These are phyloP conservation scores for Orbilia blumenaviensis DNA, from an alignment of 2,329 filamentous ascomycete species.

Conservation along the genomic window DNA sequence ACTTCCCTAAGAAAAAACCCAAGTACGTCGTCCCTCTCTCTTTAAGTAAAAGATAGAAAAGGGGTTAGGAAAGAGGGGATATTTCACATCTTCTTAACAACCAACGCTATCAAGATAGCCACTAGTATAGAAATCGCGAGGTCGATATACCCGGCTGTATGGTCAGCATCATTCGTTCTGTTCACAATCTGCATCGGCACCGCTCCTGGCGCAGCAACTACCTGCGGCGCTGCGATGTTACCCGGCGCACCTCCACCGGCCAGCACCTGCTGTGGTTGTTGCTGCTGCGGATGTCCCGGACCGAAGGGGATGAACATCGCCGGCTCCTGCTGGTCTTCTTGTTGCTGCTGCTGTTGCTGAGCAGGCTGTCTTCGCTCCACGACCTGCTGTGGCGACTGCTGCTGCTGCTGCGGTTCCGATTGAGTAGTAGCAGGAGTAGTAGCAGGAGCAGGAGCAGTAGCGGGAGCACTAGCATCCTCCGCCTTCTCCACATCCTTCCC, in stretches of 20 bases:
- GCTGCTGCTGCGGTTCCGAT: background rate
- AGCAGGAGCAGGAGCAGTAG: no score
- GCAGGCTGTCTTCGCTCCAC: background rate
- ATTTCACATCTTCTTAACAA: conserved; percentile 39
- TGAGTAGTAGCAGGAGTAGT: background rate
- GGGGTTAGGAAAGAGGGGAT: no score
- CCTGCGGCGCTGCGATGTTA: conserved; percentile 7
- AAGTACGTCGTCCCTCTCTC: background rate
- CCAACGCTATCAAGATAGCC: conserved; percentile 18
- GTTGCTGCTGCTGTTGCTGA: background rate
- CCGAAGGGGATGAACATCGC: conserved; percentile 46
- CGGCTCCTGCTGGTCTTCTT: conserved; percentile 18
- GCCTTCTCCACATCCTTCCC: background rate
- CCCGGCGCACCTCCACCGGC: background rate
- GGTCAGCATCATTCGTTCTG: conserved; percentile 24
- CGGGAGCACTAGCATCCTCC: no score
- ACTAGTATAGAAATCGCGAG: conserved; percentile 28
- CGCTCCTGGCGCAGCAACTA: conserved; percentile 17
- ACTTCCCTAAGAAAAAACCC: background rate
- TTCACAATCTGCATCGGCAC: conserved; percentile 8
- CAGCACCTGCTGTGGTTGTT: conserved; percentile 9
- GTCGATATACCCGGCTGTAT: conserved; percentile 34
- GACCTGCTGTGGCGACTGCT: background rate
- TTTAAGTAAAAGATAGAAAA: no score
- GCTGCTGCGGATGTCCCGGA: conserved; percentile 4